Percentiles rank a stretch among this genome's conserved stretches.
Conservation (phyloP, 2,329 filamentous ascomycete species). For the Diaporthe capsici region DNA sequence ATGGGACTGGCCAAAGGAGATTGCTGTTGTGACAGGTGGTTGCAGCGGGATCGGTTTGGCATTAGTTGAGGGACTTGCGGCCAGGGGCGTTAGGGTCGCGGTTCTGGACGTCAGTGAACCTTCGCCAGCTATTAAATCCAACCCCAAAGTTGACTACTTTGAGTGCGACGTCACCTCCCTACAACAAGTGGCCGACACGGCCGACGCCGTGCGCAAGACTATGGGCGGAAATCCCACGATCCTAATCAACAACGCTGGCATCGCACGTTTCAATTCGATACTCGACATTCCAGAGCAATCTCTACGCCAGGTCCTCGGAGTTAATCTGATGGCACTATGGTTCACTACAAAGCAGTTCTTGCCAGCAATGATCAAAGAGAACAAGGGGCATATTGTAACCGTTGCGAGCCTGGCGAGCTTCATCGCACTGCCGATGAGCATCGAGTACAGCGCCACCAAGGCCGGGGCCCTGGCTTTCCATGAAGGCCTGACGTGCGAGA, state of each 20-base stretch:
- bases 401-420: conserved; percentile 70
- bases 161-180: conserved; percentile 63
- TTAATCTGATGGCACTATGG: conserved; percentile 52
- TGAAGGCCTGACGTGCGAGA: conserved; percentile 64
- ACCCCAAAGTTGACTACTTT: conserved; percentile 51
- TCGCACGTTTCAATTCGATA: conserved; percentile 65
- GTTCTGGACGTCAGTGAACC: conserved; percentile 54
- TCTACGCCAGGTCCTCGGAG: conserved; percentile 48
- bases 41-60: conserved; percentile 54
- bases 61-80: conserved; percentile 51
- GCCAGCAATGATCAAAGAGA: conserved; percentile 65
- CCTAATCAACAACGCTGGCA: conserved; percentile 72
- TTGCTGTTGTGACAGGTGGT: conserved; percentile 48
- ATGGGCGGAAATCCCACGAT: conserved; percentile 63
- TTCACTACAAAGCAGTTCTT: conserved; percentile 70
- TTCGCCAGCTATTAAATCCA: conserved; percentile 42
- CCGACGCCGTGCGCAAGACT: conserved; percentile 53
- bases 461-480: conserved; percentile 71
- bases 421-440: conserved; percentile 64
- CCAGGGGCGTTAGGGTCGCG: conserved; percentile 54
- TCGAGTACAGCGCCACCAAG: conserved; percentile 72
- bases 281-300: conserved; percentile 62
- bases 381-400: conserved; percentile 75
- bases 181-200: conserved; percentile 60
- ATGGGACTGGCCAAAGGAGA: conserved; percentile 48